Evolutionary conservation across 2,329 filamentous ascomycete species (phyloP), one percentile per base, ranked within the genome.

Genomic region (Aspergillus carbonarius): DNA sequence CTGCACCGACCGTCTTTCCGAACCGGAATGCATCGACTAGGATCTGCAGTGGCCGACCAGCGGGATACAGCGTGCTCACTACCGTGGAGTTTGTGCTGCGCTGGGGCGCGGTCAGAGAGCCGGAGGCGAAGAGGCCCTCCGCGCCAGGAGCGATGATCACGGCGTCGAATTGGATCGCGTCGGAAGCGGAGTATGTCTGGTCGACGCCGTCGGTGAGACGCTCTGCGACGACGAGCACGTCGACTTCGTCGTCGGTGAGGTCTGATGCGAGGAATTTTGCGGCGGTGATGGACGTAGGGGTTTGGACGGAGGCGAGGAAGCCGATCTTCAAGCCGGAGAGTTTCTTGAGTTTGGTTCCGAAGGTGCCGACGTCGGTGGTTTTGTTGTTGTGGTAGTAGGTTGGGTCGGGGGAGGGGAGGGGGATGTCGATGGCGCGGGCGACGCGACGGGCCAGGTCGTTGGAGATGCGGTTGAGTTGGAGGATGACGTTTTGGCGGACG

Each of bases 351-450:
- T 81, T 81, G 46, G 76, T 74, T 49, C 81, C 82, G 57, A 88
- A 86, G 37, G 86, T 83, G 54, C 84, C 84, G 40, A 91, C 77
- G 20, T 81, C 81, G 4, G 73, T 75, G 0, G 88, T 91, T 7
- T 74, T 85, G 75, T 91, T 90, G 72, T 85, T 75, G 71, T 91
- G 85, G 75, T 91, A 92, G 76, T 82, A 91, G 0, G 75, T 86
- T 1, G 78, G 64, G 63, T 91, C 87, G 0, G 87, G 81, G 0
- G 75, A 74, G 0, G 88, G 88, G 0, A 82, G 83, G 0, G 78
- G 71, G 53, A 89, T 64, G 23, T 84, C 86, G n/a, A 91, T 74
- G 1, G 83, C 87, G 1, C 74, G 66, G 8, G 86, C 87, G 0
- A 91, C 88, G 12, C 88, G 85, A 2, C 74, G 76, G 3, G 89